Percentiles rank a stretch among this genome's conserved stretches.
phyloP scores from a whole-genome alignment of 805 yeast species.

The Saccharomycopsis capsularis region DNA sequence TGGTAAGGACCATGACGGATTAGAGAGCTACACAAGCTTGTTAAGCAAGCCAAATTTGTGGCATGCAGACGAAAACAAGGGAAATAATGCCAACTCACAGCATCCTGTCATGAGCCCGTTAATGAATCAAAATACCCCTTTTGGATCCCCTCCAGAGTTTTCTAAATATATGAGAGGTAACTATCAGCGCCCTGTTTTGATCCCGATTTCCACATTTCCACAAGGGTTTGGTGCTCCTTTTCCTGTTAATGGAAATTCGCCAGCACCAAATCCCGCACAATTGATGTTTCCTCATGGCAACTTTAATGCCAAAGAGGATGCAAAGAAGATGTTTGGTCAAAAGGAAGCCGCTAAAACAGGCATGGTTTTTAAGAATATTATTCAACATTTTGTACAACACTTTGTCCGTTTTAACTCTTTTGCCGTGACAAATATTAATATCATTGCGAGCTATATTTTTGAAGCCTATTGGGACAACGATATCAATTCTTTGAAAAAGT shows the following conservation, averaged over 20 bases:
- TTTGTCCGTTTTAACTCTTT: too few relatives aligned
- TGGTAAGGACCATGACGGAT: too few relatives aligned
- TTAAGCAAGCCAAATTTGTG: too few relatives aligned
- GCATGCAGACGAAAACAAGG: too few relatives aligned
- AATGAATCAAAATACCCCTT: too few relatives aligned
- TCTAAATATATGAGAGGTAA: background rate
- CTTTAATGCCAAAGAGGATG: too few relatives aligned
- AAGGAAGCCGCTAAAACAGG: background rate
- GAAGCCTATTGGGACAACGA: constrained; percentile 33
- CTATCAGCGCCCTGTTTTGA: constrained; percentile 9
- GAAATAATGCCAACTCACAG: too few relatives aligned
- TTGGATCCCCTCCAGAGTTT: too few relatives aligned
- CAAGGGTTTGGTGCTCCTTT: background rate
- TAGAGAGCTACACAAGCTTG: too few relatives aligned
- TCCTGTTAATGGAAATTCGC: background rate
- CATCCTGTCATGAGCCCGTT: too few relatives aligned
- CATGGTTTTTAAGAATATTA: background rate
- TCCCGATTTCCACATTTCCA: constrained; percentile 1
- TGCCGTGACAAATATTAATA: background rate
- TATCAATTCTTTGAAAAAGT: constrained; percentile 8
- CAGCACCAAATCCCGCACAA: background rate
- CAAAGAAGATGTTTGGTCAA: background rate
- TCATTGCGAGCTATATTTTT: constrained; percentile 31
- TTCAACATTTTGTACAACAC: background rate
- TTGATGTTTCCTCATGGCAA: too few relatives aligned